phyloP scores from a whole-genome alignment of 2,329 filamentous ascomycete species.

The Cladosporium sp. region DNA sequence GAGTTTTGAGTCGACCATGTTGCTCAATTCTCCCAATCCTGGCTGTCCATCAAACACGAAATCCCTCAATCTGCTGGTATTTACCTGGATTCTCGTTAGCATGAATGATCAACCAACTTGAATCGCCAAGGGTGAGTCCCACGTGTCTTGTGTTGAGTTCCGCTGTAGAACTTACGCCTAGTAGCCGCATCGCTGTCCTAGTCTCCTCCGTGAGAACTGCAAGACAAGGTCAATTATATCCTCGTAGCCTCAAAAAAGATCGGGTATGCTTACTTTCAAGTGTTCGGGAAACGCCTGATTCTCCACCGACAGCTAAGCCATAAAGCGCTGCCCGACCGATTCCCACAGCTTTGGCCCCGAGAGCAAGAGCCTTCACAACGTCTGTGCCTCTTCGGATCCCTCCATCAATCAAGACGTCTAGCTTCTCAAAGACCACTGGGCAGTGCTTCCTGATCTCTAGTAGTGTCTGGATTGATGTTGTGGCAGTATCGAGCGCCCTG shows the following conservation, averaged over 20 bases:
- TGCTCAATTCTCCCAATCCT: too few species aligned
- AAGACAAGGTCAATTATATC: neutral
- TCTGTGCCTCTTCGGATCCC: conserved; percentile 49
- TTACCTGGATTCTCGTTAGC: neutral
- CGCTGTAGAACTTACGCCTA: neutral
- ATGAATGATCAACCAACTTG: neutral
- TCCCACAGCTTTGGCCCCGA: conserved; percentile 57
- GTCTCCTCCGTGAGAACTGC: neutral
- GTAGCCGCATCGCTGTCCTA: neutral
- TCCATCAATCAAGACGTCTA: conserved; percentile 49
- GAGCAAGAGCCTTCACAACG: conserved; percentile 48
- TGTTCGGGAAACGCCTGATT: conserved; percentile 44
- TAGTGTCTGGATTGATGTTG: conserved; percentile 51
- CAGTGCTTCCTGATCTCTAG: conserved; percentile 61
- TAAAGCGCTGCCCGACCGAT: conserved; percentile 58
- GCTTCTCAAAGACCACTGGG: conserved; percentile 53
- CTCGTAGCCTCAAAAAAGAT: neutral
- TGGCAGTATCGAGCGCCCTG: conserved; percentile 49
- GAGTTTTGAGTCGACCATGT: too few species aligned
- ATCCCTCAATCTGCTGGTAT: neutral
- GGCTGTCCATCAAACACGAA: neutral
- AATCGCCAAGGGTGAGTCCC: neutral
- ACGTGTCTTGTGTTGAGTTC: neutral
- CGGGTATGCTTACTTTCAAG: neutral
- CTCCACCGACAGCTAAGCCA: conserved; percentile 54